phyloP scores from a whole-genome alignment of 2,329 filamentous ascomycete genomes.

The Mollisia scopiformis region DNA sequence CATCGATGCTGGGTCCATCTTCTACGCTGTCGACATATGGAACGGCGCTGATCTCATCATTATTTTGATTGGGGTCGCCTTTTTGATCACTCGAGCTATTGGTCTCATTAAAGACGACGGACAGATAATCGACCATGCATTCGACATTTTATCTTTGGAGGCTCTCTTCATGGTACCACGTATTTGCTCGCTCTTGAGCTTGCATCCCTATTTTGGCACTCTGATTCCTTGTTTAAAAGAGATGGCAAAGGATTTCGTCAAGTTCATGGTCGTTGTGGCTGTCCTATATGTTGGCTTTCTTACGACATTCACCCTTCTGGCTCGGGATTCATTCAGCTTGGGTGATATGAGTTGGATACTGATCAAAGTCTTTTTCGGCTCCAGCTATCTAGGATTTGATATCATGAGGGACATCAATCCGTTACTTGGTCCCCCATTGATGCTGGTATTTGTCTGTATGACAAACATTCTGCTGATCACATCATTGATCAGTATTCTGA shows the following conservation, averaged over 20 bases:
- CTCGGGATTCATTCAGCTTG: constrained; percentile 68
- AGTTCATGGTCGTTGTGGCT: constrained; percentile 78
- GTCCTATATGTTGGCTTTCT: constrained; percentile 86
- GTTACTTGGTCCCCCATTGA: constrained; percentile 35
- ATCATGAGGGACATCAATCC: constrained; percentile 54
- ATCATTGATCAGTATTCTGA: constrained; percentile 76
- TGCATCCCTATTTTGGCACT: constrained; percentile 90
- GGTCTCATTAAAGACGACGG: constrained; percentile 64
- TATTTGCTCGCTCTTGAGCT: constrained; percentile 82
- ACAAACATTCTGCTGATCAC: constrained; percentile 81
- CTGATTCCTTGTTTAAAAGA: constrained; percentile 89
- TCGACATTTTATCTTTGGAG: constrained; percentile 87
- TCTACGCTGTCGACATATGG: constrained; percentile 85
- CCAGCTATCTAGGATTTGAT: constrained; percentile 74
- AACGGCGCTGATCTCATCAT: constrained; percentile 75
- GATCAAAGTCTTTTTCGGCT: constrained; percentile 81
- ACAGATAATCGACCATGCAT: constrained; percentile 74
- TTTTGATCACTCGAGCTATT: constrained; percentile 72
- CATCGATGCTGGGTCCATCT: constrained; percentile 82
- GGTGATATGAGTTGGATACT: constrained; percentile 74
- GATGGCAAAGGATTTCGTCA: constrained; percentile 91
- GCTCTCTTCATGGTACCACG: constrained; percentile 89
- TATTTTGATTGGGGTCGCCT: constrained; percentile 71
- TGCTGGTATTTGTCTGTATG: constrained; percentile 72
- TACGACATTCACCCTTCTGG: constrained; percentile 81